Base-by-base conservation (phyloP, 805 yeast genomes). In the Priceomyces medius region DNA sequence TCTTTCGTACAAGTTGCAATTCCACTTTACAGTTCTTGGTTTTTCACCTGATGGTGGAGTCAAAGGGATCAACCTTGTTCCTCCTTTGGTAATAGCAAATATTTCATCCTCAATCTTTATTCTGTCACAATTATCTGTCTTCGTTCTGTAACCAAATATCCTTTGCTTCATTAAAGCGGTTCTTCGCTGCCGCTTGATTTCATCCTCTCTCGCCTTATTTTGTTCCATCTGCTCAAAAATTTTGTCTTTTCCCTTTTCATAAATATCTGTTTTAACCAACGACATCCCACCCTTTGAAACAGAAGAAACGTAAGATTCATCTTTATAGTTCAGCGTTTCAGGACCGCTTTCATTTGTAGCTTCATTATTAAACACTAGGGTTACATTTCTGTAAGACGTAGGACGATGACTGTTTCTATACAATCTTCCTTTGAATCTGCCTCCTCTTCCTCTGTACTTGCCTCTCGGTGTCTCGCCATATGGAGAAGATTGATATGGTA, bases 91-190 rank as follows among this genome's bases (percentile, higher is more conserved):
- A 3, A 73, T 62, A 0, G 80, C 78, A 55, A 66, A 79, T 23
- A 58, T 55, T n/a, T 63, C 63, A 3, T 71, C 72, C 23, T 68
- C 64, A 8, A 79, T 61, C 10, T 50, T 37, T 7, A 71, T 49
- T 29, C 81, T 61, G 49, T 80, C 83, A 40, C 72, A 68, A 43
- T 58, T 55, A 38, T 71, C 77, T 32, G 71, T 64, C 37, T 63
- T 61, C 5, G 55, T 53, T 43, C 63, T 61, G 40, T 73, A 66
- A 40, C 44, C 50, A 12, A 53, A 40, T 13, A 61, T 58, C 51
- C 40, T 54, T 37, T 12, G 58, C 33, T 45, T 45, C 40, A 38
- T 23, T 8, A 14, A n/a, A 6, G 29, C 29, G 10, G 29, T 14
- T 47, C 43, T 49, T 46, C 21, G 41, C 49, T 38, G 41, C 28